phyloP scores from a whole-genome alignment of 495 filamentous ascomycete genomes.

The Letharia lupina region DNA sequence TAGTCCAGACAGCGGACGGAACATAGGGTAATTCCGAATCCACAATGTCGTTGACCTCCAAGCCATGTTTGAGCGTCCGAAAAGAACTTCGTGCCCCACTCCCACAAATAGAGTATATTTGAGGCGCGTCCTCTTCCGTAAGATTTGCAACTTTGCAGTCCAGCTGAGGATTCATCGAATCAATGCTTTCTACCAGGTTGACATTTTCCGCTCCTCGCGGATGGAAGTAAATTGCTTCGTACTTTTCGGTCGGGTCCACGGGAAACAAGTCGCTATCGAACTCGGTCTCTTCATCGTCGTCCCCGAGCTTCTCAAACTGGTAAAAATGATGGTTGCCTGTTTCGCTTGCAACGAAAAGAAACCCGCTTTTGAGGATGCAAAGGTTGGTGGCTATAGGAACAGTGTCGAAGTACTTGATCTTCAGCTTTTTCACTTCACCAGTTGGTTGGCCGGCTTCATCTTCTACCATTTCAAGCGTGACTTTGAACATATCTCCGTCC shows the following conservation, averaged over 20 bases:
- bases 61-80: conserved; percentile 80
- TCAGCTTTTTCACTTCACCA: conserved; percentile 69
- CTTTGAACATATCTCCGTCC: conserved; percentile 95
- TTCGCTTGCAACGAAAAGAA: conserved; percentile 87
- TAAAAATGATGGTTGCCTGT: conserved; percentile 92
- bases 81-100: conserved; percentile 83
- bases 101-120: conserved; percentile 89
- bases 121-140: conserved; percentile 84
- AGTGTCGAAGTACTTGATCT: conserved; percentile 97
- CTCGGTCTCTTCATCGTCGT: conserved; percentile 83
- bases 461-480: conserved; percentile 84
- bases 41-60: conserved; percentile 90
- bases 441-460: conserved; percentile 70
- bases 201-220: conserved; percentile 73
- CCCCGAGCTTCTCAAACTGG: conserved; percentile 95
- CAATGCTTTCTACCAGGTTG: conserved; percentile 73
- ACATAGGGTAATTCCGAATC: conserved; percentile 80
- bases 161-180: conserved; percentile 82
- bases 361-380: conserved; percentile 90
- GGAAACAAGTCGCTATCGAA: conserved; percentile 78
- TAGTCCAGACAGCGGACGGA: conserved; percentile 89
- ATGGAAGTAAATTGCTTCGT: conserved; percentile 73
- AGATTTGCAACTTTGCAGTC: conserved; percentile 86
- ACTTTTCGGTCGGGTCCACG: conserved; percentile 57
- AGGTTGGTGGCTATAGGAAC: conserved; percentile 79